These are phyloP conservation scores for Rusavskia elegans DNA, from an alignment of 495 filamentous ascomycete species.

Conservation along the genomic window DNA sequence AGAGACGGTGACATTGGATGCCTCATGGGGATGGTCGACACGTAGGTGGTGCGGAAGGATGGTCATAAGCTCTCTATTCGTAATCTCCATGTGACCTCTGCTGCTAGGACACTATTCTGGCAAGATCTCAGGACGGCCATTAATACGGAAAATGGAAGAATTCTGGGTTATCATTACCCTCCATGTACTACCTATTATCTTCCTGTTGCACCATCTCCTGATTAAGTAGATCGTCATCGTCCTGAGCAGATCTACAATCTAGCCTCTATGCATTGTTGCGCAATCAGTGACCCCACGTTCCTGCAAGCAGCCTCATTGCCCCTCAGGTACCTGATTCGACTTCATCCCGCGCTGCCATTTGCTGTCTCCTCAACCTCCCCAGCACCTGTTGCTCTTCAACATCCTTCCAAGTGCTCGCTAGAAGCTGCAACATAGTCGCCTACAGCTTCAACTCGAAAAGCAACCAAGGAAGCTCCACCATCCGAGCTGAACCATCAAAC, in stretches of 20 bases:
- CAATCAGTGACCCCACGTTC: background rate
- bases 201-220: no score
- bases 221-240: background rate
- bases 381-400: background rate
- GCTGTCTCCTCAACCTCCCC: background rate
- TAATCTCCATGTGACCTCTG: background rate
- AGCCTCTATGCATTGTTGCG: background rate
- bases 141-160: background rate
- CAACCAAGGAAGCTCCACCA: background rate
- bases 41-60: background rate
- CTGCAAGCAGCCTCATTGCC: background rate
- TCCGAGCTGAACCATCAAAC: background rate
- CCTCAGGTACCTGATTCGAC: background rate
- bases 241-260: no score
- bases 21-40: background rate
- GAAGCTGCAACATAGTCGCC: background rate
- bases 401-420: background rate
- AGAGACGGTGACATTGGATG: background rate
- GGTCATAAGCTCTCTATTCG: background rate
- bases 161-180: no score
- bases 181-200: no score
- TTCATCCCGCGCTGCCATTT: background rate
- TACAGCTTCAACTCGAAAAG: background rate
- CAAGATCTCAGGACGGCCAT: background rate
- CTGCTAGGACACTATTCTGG: background rate